Percentiles rank a stretch among this genome's conserved stretches.
These are phyloP conservation scores for Penicillium maclennaniae DNA, from an alignment of 495 filamentous ascomycete genomes.

Conservation along the genomic window DNA sequence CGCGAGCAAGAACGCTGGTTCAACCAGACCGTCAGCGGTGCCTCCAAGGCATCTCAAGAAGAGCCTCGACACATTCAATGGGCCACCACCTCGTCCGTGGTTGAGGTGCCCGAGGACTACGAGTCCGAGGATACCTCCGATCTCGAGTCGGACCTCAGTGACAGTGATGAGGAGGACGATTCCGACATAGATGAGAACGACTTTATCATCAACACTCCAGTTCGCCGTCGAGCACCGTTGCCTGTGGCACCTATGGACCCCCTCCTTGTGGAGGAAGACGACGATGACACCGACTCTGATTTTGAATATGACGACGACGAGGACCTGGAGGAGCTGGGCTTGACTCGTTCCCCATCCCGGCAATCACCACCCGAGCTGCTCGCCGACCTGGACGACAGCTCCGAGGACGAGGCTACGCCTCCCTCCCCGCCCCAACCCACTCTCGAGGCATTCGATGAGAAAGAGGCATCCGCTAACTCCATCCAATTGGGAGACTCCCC, in stretches of 20 bases:
- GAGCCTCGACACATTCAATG: conserved; percentile 77
- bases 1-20: conserved; percentile 97
- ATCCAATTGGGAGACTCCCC: conserved; percentile 42
- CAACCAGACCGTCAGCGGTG: conserved; percentile 86
- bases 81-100: conserved; percentile 61
- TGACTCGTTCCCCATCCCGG: conserved; percentile 71
- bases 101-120: conserved; percentile 71
- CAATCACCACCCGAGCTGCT: conserved; percentile 76
- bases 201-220: conserved; percentile 34
- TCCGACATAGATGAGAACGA: conserved; percentile 47
- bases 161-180: conserved; percentile 61
- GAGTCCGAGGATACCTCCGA: conserved; percentile 59
- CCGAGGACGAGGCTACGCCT: conserved; percentile 73
- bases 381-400: conserved; percentile 62
- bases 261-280: conserved; percentile 46
- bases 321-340: conserved; percentile 60
- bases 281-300: conserved; percentile 49
- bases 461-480: conserved; percentile 54
- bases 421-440: conserved; percentile 72
- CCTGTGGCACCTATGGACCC: conserved; percentile 34
- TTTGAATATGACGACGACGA: conserved; percentile 65
- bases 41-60: conserved; percentile 50
- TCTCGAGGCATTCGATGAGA: conserved; percentile 66
- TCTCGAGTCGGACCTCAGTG: conserved; percentile 51
- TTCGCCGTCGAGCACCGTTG: conserved; percentile 38